A percentile compares a stretch with the other conserved stretches of the same genome.
These are phyloP conservation scores for Fusarium armeniacum DNA, from an alignment of 2,329 filamentous ascomycete species.

Conservation along the genomic window DNA sequence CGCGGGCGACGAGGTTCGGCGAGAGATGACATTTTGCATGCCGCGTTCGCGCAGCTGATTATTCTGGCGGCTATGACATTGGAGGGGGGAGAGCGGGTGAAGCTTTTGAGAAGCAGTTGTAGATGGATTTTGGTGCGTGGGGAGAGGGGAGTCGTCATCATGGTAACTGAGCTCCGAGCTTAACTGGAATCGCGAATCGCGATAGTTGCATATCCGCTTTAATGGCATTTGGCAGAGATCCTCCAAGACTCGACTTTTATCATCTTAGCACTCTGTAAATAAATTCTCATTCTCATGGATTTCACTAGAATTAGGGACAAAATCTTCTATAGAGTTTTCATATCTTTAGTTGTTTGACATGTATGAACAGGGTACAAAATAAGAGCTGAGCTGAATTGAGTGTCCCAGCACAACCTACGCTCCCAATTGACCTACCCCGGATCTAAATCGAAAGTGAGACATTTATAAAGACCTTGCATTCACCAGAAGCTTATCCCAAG, in stretches of 20 bases:
- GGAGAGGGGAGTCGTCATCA: conserved; percentile 40
- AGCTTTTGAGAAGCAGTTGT: conserved; percentile 8
- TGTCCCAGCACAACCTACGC: background rate
- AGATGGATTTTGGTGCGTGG: background rate
- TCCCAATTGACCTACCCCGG: background rate
- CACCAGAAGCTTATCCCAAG: background rate
- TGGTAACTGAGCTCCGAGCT: conserved; percentile 41
- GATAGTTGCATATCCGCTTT: conserved; percentile 49
- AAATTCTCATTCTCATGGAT: too few relatives aligned
- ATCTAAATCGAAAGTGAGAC: conserved; percentile 2
- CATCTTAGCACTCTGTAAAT: too few relatives aligned
- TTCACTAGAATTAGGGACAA: too few relatives aligned
- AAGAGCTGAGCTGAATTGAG: background rate
- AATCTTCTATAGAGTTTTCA: too few relatives aligned
- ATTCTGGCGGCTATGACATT: conserved; percentile 41
- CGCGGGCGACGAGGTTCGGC: conserved; percentile 62
- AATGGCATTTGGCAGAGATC: conserved; percentile 33
- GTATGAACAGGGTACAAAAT: background rate
- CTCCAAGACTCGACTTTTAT: background rate
- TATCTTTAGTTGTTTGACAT: too few relatives aligned
- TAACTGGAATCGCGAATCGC: conserved; percentile 41
- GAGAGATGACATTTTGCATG: conserved; percentile 55
- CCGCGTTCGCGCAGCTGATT: conserved; percentile 37
- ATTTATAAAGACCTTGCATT: background rate
- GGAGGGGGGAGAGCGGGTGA: background rate